A percentile compares a stretch with the other conserved stretches of the same genome.
These are phyloP conservation scores for Psilocybe mexicana DNA, from an alignment of 1,284 basidiomycete species.

Conservation along the genomic window DNA sequence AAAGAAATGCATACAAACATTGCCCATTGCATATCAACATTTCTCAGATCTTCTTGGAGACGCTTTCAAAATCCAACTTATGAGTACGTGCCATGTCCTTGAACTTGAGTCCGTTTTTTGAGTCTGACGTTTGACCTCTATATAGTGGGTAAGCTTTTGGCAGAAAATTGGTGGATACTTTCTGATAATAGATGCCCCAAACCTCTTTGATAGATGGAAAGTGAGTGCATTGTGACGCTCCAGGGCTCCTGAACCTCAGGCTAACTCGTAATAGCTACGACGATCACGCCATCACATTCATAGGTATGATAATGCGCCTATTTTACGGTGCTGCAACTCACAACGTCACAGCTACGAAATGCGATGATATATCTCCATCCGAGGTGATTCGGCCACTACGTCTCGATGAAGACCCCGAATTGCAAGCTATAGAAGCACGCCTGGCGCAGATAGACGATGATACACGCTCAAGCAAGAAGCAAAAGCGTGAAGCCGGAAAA, in stretches of 20 bases:
- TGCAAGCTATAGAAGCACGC: slow-evolving; percentile 49
- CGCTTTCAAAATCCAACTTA: slow-evolving; percentile 60
- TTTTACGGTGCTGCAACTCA: background rate
- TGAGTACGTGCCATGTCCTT: slow-evolving; percentile 42
- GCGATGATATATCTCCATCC: slow-evolving; percentile 63
- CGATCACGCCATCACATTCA: slow-evolving; percentile 58
- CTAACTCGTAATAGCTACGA: slow-evolving; percentile 43
- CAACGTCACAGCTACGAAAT: slow-evolving; percentile 50
- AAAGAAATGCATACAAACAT: background rate
- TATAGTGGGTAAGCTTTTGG: slow-evolving; percentile 36
- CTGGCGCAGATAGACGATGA: slow-evolving; percentile 41
- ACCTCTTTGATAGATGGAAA: slow-evolving; percentile 43
- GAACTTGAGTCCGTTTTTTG: background rate
- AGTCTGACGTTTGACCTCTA: slow-evolving; percentile 5
- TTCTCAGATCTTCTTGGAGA: slow-evolving; percentile 54
- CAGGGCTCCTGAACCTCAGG: background rate
- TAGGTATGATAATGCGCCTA: slow-evolving; percentile 36
- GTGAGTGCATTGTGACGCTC: slow-evolving; percentile 33
- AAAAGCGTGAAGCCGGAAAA: slow-evolving; percentile 42
- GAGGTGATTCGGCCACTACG: slow-evolving; percentile 53
- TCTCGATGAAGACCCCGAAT: slow-evolving; percentile 51
- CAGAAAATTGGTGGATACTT: background rate
- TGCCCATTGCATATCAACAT: background rate
- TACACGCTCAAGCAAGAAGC: slow-evolving; percentile 40
- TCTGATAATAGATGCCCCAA: background rate